Percentiles rank a stretch among this genome's conserved stretches.
Conservation (phyloP, 2,329 filamentous ascomycete species). For the Fusarium nelsonii region DNA sequence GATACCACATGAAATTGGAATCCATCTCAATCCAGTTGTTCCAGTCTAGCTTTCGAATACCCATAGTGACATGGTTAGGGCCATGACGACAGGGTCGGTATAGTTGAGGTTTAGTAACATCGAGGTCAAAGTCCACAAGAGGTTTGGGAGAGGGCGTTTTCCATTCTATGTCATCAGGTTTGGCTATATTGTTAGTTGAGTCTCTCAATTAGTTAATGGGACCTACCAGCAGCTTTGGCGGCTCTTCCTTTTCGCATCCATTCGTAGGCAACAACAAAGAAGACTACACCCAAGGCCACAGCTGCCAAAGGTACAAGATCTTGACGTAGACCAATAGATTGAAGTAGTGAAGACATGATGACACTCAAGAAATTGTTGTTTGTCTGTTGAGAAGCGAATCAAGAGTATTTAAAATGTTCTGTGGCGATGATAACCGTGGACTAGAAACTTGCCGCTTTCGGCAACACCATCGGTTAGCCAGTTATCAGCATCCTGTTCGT, state of each 20-base stretch:
- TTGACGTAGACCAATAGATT: background rate
- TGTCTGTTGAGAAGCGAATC: background rate
- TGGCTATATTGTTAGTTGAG: background rate
- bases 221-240: background rate
- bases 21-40: slow-evolving; percentile 42
- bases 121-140: slow-evolving; percentile 13
- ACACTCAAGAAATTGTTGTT: background rate
- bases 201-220: rapidly evolving
- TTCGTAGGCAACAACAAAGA: background rate
- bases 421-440: slow-evolving; percentile 1
- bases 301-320: background rate
- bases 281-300: background rate
- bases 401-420: background rate
- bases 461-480: background rate
- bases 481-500: background rate
- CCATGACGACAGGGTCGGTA: slow-evolving; percentile 40
- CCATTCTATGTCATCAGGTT: background rate
- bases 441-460: slow-evolving; percentile 10
- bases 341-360: background rate
- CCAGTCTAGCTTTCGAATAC: slow-evolving; percentile 36
- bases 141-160: slow-evolving; percentile 17
- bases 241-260: background rate
- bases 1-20: slow-evolving; percentile 33
- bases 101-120: slow-evolving; percentile 21
- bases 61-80: slow-evolving; percentile 36